Percentiles rank a stretch among this genome's conserved stretches.
These are phyloP conservation scores for Curvularia lunata DNA, from an alignment of 2,329 filamentous ascomycete species.

Conservation along the genomic window DNA sequence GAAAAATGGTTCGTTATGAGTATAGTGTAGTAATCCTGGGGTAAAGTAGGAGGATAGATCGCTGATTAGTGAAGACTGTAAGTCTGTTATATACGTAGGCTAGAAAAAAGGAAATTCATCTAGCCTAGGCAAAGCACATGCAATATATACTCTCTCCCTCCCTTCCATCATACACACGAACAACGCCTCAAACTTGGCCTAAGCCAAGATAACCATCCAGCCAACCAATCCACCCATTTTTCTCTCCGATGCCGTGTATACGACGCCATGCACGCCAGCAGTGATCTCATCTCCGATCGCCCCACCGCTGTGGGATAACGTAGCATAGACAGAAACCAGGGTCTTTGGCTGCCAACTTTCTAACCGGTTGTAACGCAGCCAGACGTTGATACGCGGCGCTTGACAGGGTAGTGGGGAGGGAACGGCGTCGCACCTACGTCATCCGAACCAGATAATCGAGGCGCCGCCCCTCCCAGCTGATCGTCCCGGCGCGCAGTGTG, in stretches of 20 bases:
- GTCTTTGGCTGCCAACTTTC: background rate
- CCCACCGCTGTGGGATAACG: background rate
- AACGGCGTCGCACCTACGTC: background rate
- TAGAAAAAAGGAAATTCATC: background rate
- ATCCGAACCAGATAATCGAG: background rate
- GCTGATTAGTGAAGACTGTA: background rate
- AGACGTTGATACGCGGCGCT: background rate
- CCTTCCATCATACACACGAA: background rate
- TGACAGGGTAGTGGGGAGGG: background rate
- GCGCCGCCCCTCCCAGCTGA: background rate
- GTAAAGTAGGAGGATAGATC: background rate
- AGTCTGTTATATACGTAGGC: background rate
- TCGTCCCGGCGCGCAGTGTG: background rate
- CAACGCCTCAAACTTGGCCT: background rate
- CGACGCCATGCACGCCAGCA: slow-evolving; percentile 17
- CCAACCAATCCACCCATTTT: slow-evolving; percentile 3
- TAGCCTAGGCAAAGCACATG: background rate
- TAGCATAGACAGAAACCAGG: background rate
- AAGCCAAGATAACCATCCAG: background rate
- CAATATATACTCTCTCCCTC: background rate
- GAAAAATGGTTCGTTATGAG: background rate
- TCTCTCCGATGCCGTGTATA: slow-evolving; percentile 2
- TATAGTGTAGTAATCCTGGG: background rate
- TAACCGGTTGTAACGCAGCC: background rate
- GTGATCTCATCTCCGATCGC: slow-evolving; percentile 27